Evolutionary conservation across 2,329 filamentous ascomycete genomes (phyloP), one percentile per base, ranked within the genome.

Genomic region (Fusarium nisikadoi): DNA sequence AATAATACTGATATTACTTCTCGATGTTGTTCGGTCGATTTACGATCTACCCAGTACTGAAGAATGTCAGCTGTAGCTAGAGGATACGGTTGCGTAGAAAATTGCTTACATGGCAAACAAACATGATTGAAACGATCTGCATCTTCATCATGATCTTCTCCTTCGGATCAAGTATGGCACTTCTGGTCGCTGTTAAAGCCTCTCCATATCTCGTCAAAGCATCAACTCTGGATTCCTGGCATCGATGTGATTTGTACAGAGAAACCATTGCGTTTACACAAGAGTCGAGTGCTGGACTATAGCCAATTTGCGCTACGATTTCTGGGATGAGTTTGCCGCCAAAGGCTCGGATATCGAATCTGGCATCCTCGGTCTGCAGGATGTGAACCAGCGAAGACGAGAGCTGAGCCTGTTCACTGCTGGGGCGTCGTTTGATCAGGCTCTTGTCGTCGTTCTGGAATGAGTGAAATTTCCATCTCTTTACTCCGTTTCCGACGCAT

Each of bases 401-500:
- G 10, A 69, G 39, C 2, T 20, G 43, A 1, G 71, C 70, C 10
- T 66, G 54, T 3, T 65, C 38, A 17, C 72, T 76, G 47, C 62
- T 76, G 10, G 71, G 75, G 2, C 54, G 58, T 3, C 56, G n/a
- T 23, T 6, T 62, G 3, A 43, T 13, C 9, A 66, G 17, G 10
- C 10, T n/a, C 2, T 49, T 25, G 1, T 36, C 25, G 0, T 45
- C 53, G 19, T 29, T 60, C 3, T 55, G 50, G 5, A 73, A 56
- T 1, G 56, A 59, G 6, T 62, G 60, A 9, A 76, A 76, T 41
- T 68, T 68, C 61, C 62, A 76, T n/a, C 75, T 46, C 29, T 67
- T 73, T 25, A 73, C 65, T 4, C 75, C 75, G 7, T 69, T 75
- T 3, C 70, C 71, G 1, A 76, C 43, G 8, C 75, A 76, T 5